phyloP scores from a whole-genome alignment of 805 yeast species.

The Groenewaldozyma salmanticensis region DNA sequence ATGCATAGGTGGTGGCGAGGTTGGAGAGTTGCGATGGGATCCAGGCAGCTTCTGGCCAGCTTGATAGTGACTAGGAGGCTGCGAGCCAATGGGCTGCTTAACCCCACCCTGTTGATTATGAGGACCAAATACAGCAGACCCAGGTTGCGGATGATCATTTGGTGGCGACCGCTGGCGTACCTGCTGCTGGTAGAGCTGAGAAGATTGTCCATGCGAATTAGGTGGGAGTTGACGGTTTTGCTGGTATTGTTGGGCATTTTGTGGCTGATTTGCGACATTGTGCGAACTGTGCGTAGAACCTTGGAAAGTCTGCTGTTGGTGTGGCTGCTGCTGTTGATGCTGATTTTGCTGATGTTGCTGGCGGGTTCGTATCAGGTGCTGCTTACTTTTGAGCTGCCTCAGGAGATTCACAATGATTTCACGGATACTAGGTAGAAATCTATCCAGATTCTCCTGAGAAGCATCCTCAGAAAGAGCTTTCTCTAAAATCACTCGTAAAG shows the following conservation, averaged over 20 bases:
- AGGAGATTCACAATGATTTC: constrained; percentile 75
- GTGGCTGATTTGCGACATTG: background rate
- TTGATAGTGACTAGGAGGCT: background rate
- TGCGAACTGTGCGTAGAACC: background rate
- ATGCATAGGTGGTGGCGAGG: background rate
- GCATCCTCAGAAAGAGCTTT: constrained; percentile 79
- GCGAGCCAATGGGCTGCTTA: constrained; percentile 1
- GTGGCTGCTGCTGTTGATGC: constrained; percentile 5
- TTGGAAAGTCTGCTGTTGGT: constrained; percentile 5
- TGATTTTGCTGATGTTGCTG: constrained; percentile 1
- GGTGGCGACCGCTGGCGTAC: background rate
- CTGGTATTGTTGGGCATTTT: background rate
- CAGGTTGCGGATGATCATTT: no score
- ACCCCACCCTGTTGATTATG: no score
- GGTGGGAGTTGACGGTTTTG: background rate
- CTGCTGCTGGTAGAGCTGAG: background rate
- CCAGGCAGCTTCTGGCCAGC: no score
- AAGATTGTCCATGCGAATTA: background rate
- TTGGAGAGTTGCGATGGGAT: no score
- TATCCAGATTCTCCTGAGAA: constrained; percentile 69
- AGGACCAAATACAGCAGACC: no score
- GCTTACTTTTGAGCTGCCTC: constrained; percentile 73
- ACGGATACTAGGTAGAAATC: constrained; percentile 73
- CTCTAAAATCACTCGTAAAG: constrained; percentile 70
- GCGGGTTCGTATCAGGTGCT: constrained; percentile 35